A percentile compares a stretch with the other conserved stretches of the same genome.
Evolutionary conservation across 1,139 yeast species (phyloP).

Genomic region (Protomyces inundatus): DNA sequence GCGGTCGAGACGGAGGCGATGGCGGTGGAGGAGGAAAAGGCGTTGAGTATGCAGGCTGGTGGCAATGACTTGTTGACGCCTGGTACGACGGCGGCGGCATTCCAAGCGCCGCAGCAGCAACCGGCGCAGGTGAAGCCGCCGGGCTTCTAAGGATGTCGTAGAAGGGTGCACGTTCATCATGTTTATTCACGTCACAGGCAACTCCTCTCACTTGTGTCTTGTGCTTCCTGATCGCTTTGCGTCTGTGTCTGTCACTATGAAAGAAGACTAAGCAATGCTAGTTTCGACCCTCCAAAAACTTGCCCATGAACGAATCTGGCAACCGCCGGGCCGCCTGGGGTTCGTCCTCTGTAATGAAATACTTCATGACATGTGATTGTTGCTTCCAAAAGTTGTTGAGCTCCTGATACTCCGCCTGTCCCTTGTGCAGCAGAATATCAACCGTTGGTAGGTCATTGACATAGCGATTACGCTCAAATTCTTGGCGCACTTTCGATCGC

Average conservation of each 20-base stretch:
- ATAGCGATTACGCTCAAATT: constrained; percentile 77
- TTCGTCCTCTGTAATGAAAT: constrained; percentile 23
- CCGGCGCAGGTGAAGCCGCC: constrained; percentile 24
- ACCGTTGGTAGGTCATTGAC: constrained; percentile 60
- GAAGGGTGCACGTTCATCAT: neutral
- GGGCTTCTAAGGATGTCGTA: constrained; percentile 5
- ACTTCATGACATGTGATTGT: constrained; percentile 72
- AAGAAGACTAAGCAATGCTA: neutral
- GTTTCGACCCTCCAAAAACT: constrained; percentile 22
- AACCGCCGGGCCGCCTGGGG: constrained; percentile 14
- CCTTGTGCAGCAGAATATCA: constrained; percentile 62
- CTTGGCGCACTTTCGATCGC: constrained; percentile 81
- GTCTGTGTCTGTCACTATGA: neutral
- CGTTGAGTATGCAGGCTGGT: constrained; percentile 54
- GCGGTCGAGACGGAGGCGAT: constrained; percentile 70
- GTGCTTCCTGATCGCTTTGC: neutral
- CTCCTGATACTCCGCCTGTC: constrained; percentile 85
- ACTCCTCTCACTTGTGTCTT: neutral
- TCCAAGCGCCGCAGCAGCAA: constrained; percentile 12
- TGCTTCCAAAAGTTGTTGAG: constrained; percentile 88
- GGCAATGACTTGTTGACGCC: constrained; percentile 24
- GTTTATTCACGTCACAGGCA: neutral
- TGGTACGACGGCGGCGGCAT: constrained; percentile 10
- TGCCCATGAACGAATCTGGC: constrained; percentile 21
- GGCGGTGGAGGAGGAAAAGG: constrained; percentile 53